Conservation (phyloP, 2,329 filamentous ascomycete genomes). For the Alternaria metachromatica region DNA sequence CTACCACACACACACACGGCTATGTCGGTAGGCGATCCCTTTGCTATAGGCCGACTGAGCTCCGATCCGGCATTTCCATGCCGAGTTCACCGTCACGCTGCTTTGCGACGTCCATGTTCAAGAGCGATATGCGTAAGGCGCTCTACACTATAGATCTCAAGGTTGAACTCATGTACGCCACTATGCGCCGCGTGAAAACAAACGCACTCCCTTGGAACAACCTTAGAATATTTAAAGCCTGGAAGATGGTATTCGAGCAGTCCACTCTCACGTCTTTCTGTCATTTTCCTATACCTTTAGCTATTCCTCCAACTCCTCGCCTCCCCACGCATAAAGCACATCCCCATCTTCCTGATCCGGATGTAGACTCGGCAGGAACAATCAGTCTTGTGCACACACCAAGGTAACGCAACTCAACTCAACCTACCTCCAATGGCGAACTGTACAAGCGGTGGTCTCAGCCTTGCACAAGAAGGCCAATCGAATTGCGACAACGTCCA, state of each 20-base stretch:
- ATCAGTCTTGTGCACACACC: background rate
- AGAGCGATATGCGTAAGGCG: background rate
- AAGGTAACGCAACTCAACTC: background rate
- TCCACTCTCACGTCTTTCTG: background rate
- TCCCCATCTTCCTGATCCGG: background rate
- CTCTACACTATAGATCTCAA: background rate
- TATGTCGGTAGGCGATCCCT: background rate
- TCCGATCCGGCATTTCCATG: background rate
- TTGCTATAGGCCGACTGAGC: background rate
- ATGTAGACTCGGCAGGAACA: rapidly evolving
- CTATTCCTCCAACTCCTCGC: background rate
- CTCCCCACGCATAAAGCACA: background rate
- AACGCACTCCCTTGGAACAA: background rate
- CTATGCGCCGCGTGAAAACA: background rate
- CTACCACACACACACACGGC: background rate
- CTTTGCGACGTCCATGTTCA: background rate
- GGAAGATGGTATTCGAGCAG: background rate
- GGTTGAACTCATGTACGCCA: background rate
- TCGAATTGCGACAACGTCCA: background rate
- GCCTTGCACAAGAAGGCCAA: background rate
- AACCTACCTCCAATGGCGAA: background rate
- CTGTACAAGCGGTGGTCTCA: background rate
- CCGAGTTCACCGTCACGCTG: background rate
- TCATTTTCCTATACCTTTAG: background rate
- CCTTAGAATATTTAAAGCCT: background rate